Conservation (phyloP, 495 filamentous ascomycete species). For the Neurospora intermedia region DNA sequence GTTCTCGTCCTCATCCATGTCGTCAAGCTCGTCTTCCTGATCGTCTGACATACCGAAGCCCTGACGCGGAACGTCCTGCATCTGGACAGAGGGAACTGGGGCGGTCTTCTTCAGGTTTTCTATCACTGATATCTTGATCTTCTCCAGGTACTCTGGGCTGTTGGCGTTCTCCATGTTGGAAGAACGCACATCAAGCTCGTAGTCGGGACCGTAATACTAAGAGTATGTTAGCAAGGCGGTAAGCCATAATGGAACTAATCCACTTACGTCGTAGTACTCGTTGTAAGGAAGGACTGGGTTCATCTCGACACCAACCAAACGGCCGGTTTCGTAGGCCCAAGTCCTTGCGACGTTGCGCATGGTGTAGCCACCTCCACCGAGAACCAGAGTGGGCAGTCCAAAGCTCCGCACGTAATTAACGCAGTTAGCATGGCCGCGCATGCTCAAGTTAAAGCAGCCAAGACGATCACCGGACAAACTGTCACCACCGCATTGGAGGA, state of each 20-base stretch:
- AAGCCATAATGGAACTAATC: background rate
- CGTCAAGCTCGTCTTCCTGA: slow-evolving; percentile 77
- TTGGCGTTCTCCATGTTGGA: slow-evolving; percentile 99
- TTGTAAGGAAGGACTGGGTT: slow-evolving; percentile 82
- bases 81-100: slow-evolving; percentile 85
- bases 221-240: slow-evolving; percentile 19
- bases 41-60: slow-evolving; percentile 65
- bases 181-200: slow-evolving; percentile 84
- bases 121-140: slow-evolving; percentile 85
- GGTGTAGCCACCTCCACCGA: slow-evolving; percentile 95
- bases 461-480: slow-evolving; percentile 88
- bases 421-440: slow-evolving; percentile 95
- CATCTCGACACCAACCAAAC: slow-evolving; percentile 74
- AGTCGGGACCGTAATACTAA: slow-evolving; percentile 94
- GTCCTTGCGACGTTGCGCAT: slow-evolving; percentile 98
- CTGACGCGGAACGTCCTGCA: slow-evolving; percentile 83
- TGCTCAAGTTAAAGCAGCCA: slow-evolving; percentile 96
- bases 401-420: slow-evolving; percentile 93
- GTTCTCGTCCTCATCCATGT: slow-evolving; percentile 83
- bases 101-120: slow-evolving; percentile 86
- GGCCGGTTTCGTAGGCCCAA: slow-evolving; percentile 94
- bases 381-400: slow-evolving; percentile 77
- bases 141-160: slow-evolving; percentile 84
- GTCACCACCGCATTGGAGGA: slow-evolving; percentile 94
- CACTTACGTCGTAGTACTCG: slow-evolving; percentile 89